Conservation (phyloP, 441 rosid genomes). For the Erodium texanum region DNA sequence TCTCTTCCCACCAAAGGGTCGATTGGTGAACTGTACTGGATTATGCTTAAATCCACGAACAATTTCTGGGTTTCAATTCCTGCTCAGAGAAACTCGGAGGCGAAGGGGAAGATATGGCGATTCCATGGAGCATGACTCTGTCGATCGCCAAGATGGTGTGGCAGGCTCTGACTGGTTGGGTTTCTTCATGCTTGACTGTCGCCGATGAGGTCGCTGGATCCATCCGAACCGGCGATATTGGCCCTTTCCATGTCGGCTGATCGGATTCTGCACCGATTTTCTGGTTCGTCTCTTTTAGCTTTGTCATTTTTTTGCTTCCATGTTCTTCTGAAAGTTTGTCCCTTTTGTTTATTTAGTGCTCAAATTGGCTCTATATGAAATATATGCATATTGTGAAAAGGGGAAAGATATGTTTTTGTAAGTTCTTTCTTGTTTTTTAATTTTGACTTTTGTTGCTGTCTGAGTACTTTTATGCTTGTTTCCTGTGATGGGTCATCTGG, state of each 20-base stretch:
- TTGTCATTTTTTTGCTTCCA: no score
- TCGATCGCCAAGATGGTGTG: no score
- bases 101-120: constrained; percentile 33
- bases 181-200: constrained; percentile 65
- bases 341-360: neutral
- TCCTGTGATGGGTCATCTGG: neutral
- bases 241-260: constrained; percentile 80
- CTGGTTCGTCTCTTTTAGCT: no score
- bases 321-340: neutral
- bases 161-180: constrained; percentile 10
- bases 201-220: constrained; percentile 79
- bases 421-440: neutral
- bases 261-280: neutral
- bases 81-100: neutral
- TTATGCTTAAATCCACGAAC: neutral
- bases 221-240: constrained; percentile 72
- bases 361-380: neutral
- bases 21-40: neutral
- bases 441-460: neutral
- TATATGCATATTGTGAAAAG: neutral
- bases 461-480: neutral
- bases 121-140: constrained; percentile 46
- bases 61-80: neutral
- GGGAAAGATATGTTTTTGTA: neutral
- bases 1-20: neutral